Conservation (phyloP, 148 eudicot species). For the Rhododendron ovatum region DNA sequence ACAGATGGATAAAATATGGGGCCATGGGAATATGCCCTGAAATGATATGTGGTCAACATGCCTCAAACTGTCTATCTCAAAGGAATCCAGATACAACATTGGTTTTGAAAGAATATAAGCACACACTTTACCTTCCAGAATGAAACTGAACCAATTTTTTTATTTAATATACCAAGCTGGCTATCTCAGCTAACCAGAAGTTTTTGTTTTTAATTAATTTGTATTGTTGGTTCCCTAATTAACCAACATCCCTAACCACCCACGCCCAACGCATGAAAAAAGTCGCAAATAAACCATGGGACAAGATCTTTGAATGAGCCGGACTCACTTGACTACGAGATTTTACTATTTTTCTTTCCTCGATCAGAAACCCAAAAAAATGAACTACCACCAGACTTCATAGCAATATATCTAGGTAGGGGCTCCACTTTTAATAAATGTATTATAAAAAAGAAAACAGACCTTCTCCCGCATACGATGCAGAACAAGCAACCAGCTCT, state of each 20-base stretch:
- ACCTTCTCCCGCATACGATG: constrained; percentile 61
- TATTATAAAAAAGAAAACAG: constrained; percentile 28
- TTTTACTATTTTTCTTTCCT: constrained; percentile 1
- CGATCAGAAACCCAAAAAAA: background rate
- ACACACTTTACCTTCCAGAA: background rate
- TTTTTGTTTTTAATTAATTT: background rate
- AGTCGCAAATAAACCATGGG: background rate
- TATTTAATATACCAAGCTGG: background rate
- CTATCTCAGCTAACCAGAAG: constrained; percentile 2
- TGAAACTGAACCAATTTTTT: background rate
- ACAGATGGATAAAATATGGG: background rate
- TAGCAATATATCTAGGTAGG: constrained; percentile 3
- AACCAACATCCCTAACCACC: background rate
- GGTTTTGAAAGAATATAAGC: background rate
- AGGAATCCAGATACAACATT: background rate
- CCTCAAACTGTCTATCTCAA: background rate
- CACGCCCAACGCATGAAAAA: background rate
- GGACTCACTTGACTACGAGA: constrained; percentile 11
- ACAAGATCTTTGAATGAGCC: constrained; percentile 1
- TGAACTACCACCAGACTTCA: background rate
- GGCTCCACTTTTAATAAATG: constrained; percentile 11
- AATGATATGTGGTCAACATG: background rate
- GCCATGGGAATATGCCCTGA: background rate
- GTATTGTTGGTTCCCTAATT: background rate
- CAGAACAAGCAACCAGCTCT: constrained; percentile 51